A percentile compares a stretch with the other conserved stretches of the same genome.
phyloP scores from a whole-genome alignment of 257 asterid species.

The Ballota nigra region DNA sequence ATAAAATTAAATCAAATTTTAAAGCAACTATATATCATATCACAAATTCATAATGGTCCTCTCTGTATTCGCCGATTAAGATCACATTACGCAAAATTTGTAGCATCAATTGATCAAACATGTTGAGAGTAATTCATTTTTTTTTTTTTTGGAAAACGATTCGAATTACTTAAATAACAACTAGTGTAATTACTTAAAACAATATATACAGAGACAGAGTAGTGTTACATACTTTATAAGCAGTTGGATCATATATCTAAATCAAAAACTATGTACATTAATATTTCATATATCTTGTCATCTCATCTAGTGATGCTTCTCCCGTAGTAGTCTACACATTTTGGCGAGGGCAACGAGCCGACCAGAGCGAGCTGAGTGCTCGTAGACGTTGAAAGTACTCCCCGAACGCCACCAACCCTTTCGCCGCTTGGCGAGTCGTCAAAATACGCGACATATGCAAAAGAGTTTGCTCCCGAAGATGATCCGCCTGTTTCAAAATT shows the following conservation, averaged over 20 bases:
- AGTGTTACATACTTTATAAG: constrained; percentile 10
- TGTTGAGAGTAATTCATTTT: not conserved
- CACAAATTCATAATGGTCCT: no score
- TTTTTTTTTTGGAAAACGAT: not conserved
- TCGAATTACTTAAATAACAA: constrained; percentile 4
- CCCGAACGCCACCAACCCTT: constrained; percentile 74
- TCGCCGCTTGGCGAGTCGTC: constrained; percentile 81
- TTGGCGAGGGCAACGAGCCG: constrained; percentile 56
- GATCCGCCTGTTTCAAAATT: constrained; percentile 67
- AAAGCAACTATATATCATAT: no score
- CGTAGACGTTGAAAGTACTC: constrained; percentile 88
- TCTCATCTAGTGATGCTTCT: constrained; percentile 25
- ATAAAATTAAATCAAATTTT: no score
- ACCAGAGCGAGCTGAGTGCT: constrained; percentile 78
- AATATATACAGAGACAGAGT: constrained; percentile 27
- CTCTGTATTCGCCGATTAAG: no score
- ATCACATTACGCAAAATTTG: not conserved
- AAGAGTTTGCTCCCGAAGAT: constrained; percentile 86
- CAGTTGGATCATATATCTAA: constrained; percentile 10
- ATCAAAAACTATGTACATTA: constrained; percentile 29
- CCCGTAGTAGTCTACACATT: constrained; percentile 21
- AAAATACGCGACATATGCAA: constrained; percentile 72
- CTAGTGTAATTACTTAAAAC: constrained; percentile 14
- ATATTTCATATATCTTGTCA: not conserved
- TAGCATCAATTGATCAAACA: not conserved